These are phyloP conservation scores for Jatropha curcas DNA, from an alignment of 345 rosid species.

Conservation along the genomic window DNA sequence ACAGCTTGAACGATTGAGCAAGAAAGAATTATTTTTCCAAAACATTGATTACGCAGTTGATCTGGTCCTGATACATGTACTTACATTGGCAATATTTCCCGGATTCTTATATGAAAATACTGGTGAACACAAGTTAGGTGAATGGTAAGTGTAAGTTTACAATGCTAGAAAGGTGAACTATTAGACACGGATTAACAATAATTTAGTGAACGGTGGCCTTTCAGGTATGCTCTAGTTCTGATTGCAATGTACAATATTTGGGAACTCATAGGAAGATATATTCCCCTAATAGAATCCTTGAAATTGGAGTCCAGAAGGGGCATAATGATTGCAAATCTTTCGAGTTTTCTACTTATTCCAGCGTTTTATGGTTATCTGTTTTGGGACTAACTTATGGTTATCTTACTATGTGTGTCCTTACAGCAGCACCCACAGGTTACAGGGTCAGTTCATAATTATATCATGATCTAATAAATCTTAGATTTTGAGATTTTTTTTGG, in stretches of 20 bases:
- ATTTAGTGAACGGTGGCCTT: too few relatives aligned
- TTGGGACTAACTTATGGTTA: slow-evolving; percentile 77
- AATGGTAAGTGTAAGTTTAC: slow-evolving; percentile 40
- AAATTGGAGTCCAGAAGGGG: slow-evolving; percentile 70
- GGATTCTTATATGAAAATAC: slow-evolving; percentile 85
- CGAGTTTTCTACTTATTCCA: slow-evolving; percentile 63
- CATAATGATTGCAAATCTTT: slow-evolving; percentile 48
- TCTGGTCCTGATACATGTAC: slow-evolving; percentile 57
- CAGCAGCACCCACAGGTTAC: slow-evolving; percentile 81
- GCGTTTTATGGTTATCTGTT: slow-evolving; percentile 75
- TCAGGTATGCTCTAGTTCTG: slow-evolving; percentile 73
- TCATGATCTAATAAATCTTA: neutral
- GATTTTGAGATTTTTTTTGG: neutral
- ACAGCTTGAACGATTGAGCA: slow-evolving; percentile 48
- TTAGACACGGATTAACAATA: too few relatives aligned
- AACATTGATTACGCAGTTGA: slow-evolving; percentile 70
- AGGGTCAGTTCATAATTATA: slow-evolving; percentile 38
- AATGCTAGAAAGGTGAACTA: too few relatives aligned
- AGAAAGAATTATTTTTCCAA: slow-evolving; percentile 48
- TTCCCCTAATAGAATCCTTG: slow-evolving; percentile 52
- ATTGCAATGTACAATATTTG: slow-evolving; percentile 62
- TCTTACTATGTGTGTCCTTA: slow-evolving; percentile 80
- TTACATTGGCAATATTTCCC: slow-evolving; percentile 78
- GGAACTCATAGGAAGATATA: slow-evolving; percentile 68
- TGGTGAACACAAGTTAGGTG: slow-evolving; percentile 58